Base-by-base conservation (phyloP, 1,284 basidiomycete genomes). In the Anthracocystis walkeri region DNA sequence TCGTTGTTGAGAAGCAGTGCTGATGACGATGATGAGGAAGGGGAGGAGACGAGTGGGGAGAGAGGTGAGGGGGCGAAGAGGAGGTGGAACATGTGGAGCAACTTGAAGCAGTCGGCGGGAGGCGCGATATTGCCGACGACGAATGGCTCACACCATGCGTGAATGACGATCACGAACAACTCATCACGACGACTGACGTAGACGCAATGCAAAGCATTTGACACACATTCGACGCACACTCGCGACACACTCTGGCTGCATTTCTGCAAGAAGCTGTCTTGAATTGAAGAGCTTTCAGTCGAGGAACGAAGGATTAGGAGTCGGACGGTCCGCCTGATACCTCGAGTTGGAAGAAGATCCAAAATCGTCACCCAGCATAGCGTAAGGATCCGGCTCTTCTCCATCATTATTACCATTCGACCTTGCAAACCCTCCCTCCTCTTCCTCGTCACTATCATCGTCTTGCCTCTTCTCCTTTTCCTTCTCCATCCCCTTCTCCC, bases 311-410 rank as follows among this genome's bases (percentile, higher is more conserved):
- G 57, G 38, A 1, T 60, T 64, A 1, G 67, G 67, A n/a, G 21
- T 41, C 2, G 67, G 67, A 5, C 49, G 45, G 31, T 70, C 67
- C 2, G 67, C 20, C 23, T 60, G 58, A 48, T 70, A 70, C 5
- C 31, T 53, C 4, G 50, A 18, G 23, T 55, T 61, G 25, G 58
- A 40, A 8, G 44, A 33, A 0, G 60, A 35, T 4, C 68, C 74
- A 41, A 73, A 67, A 10, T 68, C 65, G 42, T 69, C 71, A 20
- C 58, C 69, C 5, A 77, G 51, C 75, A 77, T 77, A 7, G 75
- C 75, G 56, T 72, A 77, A 1, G 75, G 75, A 46, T 77, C 75
- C 0, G 59, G 29, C 21, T 56, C 60, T 27, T 58, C 61, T 4
- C 20, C 53, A n/a, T 55, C 72, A 7, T 63, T 58, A 11, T 25